Evolutionary conservation across 148 eudicot genomes (phyloP).

Genomic region (Rhododendron griersonianum): DNA sequence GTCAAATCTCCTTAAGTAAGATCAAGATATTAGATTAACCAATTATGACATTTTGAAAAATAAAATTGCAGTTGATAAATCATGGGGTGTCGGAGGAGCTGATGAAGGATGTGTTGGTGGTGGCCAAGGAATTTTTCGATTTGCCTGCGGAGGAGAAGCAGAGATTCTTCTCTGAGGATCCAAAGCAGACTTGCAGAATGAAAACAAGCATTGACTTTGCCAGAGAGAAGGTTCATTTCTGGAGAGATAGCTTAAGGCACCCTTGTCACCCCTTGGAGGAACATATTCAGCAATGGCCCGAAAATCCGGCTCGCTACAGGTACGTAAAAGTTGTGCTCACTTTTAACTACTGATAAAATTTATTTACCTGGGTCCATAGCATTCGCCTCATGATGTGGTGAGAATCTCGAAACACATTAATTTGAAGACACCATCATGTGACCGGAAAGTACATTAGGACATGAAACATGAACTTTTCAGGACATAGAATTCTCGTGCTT

Average conservation of each 20-base stretch:
- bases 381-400: too few species aligned
- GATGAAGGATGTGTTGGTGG: conserved; percentile 1
- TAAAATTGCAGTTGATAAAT: neutral
- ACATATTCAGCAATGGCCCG: neutral
- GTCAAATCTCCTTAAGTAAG: too few species aligned
- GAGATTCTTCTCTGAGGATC: neutral
- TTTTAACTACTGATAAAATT: too few species aligned
- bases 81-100: conserved; percentile 8
- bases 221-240: neutral
- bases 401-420: too few species aligned
- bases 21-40: neutral
- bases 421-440: too few species aligned
- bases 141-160: conserved; percentile 5
- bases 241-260: neutral
- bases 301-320: conserved; percentile 10
- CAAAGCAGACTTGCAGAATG: neutral
- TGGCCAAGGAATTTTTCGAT: neutral
- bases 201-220: neutral
- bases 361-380: too few species aligned
- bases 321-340: neutral
- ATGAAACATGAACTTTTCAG: too few species aligned
- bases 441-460: too few species aligned
- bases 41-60: neutral
- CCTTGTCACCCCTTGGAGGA: conserved; percentile 7
- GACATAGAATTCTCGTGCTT: too few species aligned